These are phyloP conservation scores for Helianthus tuberosus DNA, from an alignment of 129 eudicot genomes.

Conservation along the genomic window DNA sequence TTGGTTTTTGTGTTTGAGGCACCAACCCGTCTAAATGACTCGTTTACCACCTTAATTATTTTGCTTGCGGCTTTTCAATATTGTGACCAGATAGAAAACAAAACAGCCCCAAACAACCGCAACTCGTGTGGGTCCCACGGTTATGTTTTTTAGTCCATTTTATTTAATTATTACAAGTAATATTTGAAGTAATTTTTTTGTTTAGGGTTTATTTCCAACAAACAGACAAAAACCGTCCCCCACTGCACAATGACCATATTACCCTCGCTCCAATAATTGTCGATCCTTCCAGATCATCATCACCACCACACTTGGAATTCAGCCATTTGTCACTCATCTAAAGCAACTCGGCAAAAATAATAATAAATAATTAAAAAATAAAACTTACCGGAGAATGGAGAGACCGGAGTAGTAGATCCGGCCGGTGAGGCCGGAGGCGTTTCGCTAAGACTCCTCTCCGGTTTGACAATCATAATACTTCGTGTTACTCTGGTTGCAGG, in stretches of 20 bases:
- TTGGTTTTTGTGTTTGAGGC: no score
- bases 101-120: not conserved
- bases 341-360: not conserved
- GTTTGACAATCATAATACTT: constrained; percentile 79
- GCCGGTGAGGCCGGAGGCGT: constrained; percentile 87
- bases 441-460: constrained; percentile 39
- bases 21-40: no score
- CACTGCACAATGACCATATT: constrained; percentile 13
- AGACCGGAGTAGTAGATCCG: constrained; percentile 75
- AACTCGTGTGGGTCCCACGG: not conserved
- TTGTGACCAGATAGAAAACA: no score
- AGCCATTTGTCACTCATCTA: constrained; percentile 7
- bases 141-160: not conserved
- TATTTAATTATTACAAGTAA: not conserved
- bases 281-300: constrained; percentile 26
- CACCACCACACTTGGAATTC: constrained; percentile 20
- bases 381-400: constrained; percentile 80
- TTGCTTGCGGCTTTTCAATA: no score
- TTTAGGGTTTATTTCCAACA: not conserved
- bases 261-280: not conserved
- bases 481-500: constrained; percentile 54
- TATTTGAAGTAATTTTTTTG: not conserved
- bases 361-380: not conserved
- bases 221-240: constrained; percentile 10
- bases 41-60: no score